A percentile compares a stretch with the other conserved stretches of the same genome.
phyloP scores from a whole-genome alignment of 2,329 filamentous ascomycete genomes.

The Aaosphaeria arxii region DNA sequence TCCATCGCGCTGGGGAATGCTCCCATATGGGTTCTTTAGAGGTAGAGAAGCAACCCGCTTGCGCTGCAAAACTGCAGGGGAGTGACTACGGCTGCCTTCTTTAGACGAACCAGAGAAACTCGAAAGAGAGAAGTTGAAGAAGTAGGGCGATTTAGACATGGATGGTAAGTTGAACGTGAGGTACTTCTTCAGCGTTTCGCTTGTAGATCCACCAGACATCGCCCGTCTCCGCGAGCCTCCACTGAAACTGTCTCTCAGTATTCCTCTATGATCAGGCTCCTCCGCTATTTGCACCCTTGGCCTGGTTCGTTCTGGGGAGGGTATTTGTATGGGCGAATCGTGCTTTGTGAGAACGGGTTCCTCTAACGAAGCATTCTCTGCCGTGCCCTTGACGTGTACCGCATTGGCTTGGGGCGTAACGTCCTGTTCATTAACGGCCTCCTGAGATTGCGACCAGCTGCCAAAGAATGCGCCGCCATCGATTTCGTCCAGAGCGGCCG shows the following conservation, averaged over 20 bases:
- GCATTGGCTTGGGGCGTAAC: constrained; percentile 1
- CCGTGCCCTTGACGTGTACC: not conserved
- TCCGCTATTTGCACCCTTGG: constrained; percentile 26
- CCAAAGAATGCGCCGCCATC: constrained; percentile 49
- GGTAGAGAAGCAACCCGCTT: constrained; percentile 16
- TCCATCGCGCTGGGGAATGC: constrained; percentile 19
- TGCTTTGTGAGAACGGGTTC: constrained; percentile 3
- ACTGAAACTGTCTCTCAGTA: constrained; percentile 38
- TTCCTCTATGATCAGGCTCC: constrained; percentile 28
- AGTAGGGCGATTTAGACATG: constrained; percentile 32
- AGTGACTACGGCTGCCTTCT: constrained; percentile 15
- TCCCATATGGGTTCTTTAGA: constrained; percentile 1
- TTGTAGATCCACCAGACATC: constrained; percentile 36
- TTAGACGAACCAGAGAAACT: constrained; percentile 28
- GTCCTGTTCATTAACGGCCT: constrained; percentile 16
- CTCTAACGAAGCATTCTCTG: not conserved
- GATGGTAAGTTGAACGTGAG: constrained; percentile 37
- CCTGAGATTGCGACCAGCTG: constrained; percentile 31
- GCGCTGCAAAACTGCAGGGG: constrained; percentile 6
- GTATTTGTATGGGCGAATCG: constrained; percentile 26
- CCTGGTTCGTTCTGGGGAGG: constrained; percentile 46
- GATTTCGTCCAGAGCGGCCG: constrained; percentile 50
- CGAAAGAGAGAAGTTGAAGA: constrained; percentile 36
- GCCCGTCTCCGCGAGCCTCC: constrained; percentile 35
- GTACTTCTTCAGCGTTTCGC: constrained; percentile 34